phyloP scores from a whole-genome alignment of 1,284 basidiomycete species.

The Leucoagaricus sp. region DNA sequence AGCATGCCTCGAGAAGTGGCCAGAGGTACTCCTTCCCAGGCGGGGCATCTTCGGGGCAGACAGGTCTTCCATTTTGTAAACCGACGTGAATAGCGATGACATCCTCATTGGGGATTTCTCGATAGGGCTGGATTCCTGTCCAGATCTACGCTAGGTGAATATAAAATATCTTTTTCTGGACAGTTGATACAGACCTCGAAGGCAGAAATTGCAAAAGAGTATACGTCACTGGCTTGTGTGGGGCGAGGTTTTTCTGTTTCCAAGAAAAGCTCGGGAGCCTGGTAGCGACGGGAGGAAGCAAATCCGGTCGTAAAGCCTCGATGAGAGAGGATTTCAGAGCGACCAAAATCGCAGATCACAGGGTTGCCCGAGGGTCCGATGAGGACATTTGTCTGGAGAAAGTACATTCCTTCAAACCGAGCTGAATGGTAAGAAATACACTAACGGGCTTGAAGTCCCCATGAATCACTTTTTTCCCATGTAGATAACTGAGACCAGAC shows the following conservation, averaged over 20 bases:
- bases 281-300: conserved; percentile 20
- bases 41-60: not conserved
- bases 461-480: conserved; percentile 21
- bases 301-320: conserved; percentile 23
- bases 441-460: conserved; percentile 26
- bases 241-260: too few relatives aligned
- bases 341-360: conserved; percentile 25
- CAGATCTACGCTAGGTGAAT: too few relatives aligned
- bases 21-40: too few relatives aligned
- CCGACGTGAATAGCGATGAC: too few relatives aligned
- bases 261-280: conserved; percentile 24
- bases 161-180: too few relatives aligned
- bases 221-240: too few relatives aligned
- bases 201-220: too few relatives aligned
- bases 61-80: too few relatives aligned
- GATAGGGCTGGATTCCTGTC: too few relatives aligned
- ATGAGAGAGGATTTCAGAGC: conserved; percentile 20
- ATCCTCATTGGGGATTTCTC: too few relatives aligned
- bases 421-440: not conserved
- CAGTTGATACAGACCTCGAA: too few relatives aligned
- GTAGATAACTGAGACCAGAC: conserved; percentile 24
- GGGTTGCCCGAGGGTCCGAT: conserved; percentile 19
- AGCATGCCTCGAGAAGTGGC: not conserved
- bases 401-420: too few relatives aligned
- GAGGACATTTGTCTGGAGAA: conserved; percentile 26